These are phyloP conservation scores for Nicotiana rustica DNA, from an alignment of 305 asterid genomes.

Conservation along the genomic window DNA sequence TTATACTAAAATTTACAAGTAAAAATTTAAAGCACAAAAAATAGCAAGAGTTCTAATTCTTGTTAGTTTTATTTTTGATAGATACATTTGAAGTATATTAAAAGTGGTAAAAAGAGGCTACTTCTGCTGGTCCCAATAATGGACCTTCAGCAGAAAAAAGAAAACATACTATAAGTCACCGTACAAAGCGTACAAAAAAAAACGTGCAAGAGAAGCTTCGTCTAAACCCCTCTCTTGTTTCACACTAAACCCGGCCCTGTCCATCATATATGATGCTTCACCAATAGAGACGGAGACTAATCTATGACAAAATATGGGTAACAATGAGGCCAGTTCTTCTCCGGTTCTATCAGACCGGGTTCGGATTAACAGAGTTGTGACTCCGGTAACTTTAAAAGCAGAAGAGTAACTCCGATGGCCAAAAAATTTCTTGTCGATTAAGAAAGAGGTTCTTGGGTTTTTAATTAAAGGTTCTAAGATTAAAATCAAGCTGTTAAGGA, in stretches of 20 bases:
- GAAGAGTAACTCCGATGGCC: slow-evolving; percentile 68
- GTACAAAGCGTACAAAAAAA: no score
- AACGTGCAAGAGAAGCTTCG: neutral
- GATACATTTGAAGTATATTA: no score
- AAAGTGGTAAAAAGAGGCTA: no score
- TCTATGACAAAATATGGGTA: neutral
- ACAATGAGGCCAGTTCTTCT: neutral
- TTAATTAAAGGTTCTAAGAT: slow-evolving; percentile 60
- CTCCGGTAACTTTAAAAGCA: slow-evolving; percentile 57
- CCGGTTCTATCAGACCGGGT: slow-evolving; percentile 62
- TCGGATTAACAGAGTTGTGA: slow-evolving; percentile 51
- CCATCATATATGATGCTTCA: neutral
- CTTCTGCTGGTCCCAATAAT: no score
- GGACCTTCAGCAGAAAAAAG: no score
- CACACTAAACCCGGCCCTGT: no score
- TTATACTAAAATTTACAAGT: no score
- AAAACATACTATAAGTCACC: no score
- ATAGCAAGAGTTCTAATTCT: no score
- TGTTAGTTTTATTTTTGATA: no score
- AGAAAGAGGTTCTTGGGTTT: slow-evolving; percentile 77
- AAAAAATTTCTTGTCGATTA: slow-evolving; percentile 55
- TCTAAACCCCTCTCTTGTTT: neutral
- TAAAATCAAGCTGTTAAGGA: slow-evolving; percentile 60
- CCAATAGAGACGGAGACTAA: neutral
- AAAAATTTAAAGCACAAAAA: no score